Conservation (phyloP, 345 rosid genomes). For the Passiflora organensis region DNA sequence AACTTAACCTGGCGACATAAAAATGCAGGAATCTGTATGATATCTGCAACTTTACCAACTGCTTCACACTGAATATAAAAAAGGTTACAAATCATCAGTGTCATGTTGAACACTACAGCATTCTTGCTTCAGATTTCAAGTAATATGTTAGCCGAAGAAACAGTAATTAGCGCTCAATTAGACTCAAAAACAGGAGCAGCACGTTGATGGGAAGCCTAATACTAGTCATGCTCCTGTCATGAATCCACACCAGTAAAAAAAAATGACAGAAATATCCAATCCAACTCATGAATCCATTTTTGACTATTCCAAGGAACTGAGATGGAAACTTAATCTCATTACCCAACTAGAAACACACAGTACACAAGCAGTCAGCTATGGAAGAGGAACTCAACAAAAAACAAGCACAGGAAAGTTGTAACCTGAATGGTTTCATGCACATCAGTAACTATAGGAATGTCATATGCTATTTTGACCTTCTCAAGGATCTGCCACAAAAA, state of each 20-base stretch:
- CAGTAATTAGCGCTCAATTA: background rate
- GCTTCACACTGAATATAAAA: slow-evolving; percentile 60
- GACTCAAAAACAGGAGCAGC: background rate
- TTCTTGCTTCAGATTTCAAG: no score
- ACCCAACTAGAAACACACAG: no score
- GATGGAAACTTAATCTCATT: no score
- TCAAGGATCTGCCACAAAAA: slow-evolving; percentile 73
- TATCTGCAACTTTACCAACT: slow-evolving; percentile 84
- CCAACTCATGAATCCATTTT: no score
- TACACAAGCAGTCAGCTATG: no score
- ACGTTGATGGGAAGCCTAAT: no score
- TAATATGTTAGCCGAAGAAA: background rate
- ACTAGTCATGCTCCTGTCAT: no score
- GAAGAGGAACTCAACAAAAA: no score
- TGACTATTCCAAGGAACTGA: no score
- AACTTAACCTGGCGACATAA: slow-evolving; percentile 83
- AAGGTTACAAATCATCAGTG: slow-evolving; percentile 8
- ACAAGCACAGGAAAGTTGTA: slow-evolving; percentile 1
- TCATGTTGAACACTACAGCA: slow-evolving; percentile 11
- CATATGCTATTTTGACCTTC: slow-evolving; percentile 84
- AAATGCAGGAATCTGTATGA: slow-evolving; percentile 96
- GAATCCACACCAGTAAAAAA: no score
- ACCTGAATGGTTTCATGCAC: slow-evolving; percentile 91
- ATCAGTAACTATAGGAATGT: slow-evolving; percentile 86
- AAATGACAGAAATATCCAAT: no score